A percentile compares a stretch with the other conserved stretches of the same genome.
Conservation (phyloP, 2,329 filamentous ascomycete species). For the Cercospora sp. region DNA sequence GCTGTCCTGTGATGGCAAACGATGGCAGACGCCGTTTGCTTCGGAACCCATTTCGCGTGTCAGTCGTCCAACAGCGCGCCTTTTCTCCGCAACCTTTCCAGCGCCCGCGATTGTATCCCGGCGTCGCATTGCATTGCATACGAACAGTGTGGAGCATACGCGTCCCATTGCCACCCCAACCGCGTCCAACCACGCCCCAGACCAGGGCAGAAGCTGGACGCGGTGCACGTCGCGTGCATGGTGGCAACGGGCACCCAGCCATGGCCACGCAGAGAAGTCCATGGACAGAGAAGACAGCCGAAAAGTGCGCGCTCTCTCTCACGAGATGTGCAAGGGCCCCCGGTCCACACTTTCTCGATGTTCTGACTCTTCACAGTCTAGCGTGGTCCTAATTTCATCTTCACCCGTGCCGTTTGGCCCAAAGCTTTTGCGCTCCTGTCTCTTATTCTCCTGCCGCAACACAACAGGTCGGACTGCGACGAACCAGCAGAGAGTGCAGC, state of each 20-base stretch:
- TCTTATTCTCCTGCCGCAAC: not conserved
- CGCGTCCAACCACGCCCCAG: not conserved
- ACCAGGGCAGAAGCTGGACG: not conserved
- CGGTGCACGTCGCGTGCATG: not conserved
- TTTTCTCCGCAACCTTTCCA: not conserved
- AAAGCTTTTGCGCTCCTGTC: not conserved
- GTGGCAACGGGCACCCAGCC: not conserved
- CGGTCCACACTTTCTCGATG: not conserved
- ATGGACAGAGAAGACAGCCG: not conserved
- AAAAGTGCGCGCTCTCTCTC: too few relatives aligned
- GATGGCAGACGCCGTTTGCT: not conserved
- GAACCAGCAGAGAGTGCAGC: not conserved
- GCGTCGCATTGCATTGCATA: not conserved
- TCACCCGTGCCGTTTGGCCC: not conserved
- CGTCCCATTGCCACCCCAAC: not conserved
- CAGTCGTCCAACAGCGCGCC: not conserved
- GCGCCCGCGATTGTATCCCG: not conserved
- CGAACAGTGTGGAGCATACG: not conserved
- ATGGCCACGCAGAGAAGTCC: not conserved
- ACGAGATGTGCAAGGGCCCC: not conserved
- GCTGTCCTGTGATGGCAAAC: not conserved
- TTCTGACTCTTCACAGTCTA: not conserved
- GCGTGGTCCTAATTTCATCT: not conserved
- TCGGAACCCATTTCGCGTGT: not conserved
- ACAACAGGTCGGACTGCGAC: not conserved